A percentile compares a stretch with the other conserved stretches of the same genome.
These are phyloP conservation scores for Claviceps sp. DNA, from an alignment of 2,329 filamentous ascomycete genomes.

Conservation along the genomic window DNA sequence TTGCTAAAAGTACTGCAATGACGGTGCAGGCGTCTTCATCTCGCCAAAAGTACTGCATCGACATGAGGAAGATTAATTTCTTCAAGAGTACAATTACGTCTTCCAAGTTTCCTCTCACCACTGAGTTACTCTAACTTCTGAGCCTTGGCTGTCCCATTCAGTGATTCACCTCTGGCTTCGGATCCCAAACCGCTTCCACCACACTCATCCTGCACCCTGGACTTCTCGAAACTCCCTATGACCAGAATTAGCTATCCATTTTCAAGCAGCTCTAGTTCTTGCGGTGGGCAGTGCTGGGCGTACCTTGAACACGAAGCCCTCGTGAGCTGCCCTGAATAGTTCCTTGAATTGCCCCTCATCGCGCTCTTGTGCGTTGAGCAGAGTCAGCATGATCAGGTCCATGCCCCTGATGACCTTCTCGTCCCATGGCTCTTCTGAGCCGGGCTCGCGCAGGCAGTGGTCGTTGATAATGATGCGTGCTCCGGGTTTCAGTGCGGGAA, in stretches of 20 bases:
- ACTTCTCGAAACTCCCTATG: slow-evolving; percentile 25
- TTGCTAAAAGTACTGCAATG: no score
- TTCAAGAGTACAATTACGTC: no score
- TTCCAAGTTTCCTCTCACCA: not conserved
- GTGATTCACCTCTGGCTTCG: not conserved
- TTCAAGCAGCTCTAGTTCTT: not conserved
- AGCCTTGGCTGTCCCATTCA: not conserved
- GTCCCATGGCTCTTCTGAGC: slow-evolving; percentile 28
- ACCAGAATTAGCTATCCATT: not conserved
- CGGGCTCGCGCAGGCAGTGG: slow-evolving; percentile 28
- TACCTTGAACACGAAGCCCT: slow-evolving; percentile 30
- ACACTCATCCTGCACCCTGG: slow-evolving; percentile 33
- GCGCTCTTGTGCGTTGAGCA: slow-evolving; percentile 39
- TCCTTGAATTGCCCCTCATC: slow-evolving; percentile 30
- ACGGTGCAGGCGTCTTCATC: no score
- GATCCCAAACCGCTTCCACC: slow-evolving; percentile 34
- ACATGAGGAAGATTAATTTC: no score
- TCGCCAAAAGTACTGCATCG: no score
- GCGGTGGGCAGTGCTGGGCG: slow-evolving; percentile 1
- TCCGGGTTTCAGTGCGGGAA: slow-evolving; percentile 42
- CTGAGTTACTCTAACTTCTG: not conserved
- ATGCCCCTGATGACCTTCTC: slow-evolving; percentile 34
- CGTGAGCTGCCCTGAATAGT: slow-evolving; percentile 29
- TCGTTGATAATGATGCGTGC: slow-evolving; percentile 34
- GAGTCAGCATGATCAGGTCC: slow-evolving; percentile 38